phyloP scores from a whole-genome alignment of 805 yeast species.

The Lachancea nothofagi region DNA sequence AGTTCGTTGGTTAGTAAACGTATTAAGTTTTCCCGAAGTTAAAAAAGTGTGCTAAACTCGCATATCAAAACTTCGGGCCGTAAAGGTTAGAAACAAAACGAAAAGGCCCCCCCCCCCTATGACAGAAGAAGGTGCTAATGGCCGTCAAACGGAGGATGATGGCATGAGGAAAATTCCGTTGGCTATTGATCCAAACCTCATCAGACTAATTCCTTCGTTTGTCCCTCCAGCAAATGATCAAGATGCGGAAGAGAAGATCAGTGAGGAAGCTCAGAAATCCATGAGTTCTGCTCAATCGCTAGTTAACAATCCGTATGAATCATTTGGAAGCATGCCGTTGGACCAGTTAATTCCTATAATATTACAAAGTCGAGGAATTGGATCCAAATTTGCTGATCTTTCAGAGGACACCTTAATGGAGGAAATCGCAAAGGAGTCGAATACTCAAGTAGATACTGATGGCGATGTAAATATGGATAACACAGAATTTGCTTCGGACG shows the following conservation, averaged over 20 bases:
- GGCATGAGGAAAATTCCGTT: conserved; percentile 22
- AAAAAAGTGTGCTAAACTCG: no score
- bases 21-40: no score
- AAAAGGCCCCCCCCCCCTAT: background rate
- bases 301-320: conserved; percentile 29
- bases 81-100: no score
- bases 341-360: conserved; percentile 56
- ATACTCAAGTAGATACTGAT: conserved; percentile 16
- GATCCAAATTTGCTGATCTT: conserved; percentile 41
- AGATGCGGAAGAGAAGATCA: conserved; percentile 2
- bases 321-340: conserved; percentile 38
- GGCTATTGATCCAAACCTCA: conserved; percentile 33
- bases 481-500: conserved; percentile 6
- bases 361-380: conserved; percentile 49
- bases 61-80: no score
- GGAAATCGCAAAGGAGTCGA: conserved; percentile 36
- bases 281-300: conserved; percentile 13
- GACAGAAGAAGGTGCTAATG: background rate
- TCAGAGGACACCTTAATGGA: conserved; percentile 46
- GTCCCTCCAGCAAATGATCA: conserved; percentile 8
- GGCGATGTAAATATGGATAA: conserved; percentile 13
- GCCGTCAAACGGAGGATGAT: background rate
- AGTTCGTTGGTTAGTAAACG: no score
- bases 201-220: conserved; percentile 14
- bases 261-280: conserved; percentile 5